A percentile compares a stretch with the other conserved stretches of the same genome.
Conservation (phyloP, 2,329 filamentous ascomycete genomes). For the Acrocalymma vagum region DNA sequence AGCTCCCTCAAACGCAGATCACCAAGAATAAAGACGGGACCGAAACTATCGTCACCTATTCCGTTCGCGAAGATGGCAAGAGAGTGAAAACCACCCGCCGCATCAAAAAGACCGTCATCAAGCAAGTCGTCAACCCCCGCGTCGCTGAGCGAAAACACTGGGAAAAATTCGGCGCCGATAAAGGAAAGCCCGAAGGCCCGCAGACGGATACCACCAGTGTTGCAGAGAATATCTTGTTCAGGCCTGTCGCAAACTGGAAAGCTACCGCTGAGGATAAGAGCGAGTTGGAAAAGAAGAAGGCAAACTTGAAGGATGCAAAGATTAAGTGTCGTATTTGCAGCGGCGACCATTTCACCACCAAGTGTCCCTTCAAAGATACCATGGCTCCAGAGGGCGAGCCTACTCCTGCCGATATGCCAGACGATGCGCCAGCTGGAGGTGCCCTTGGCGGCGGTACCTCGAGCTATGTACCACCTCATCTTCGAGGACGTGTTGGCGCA, state of each 20-base stretch:
- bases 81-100: slow-evolving; percentile 98
- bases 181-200: slow-evolving; percentile 83
- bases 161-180: slow-evolving; percentile 91
- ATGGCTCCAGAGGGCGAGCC: slow-evolving; percentile 81
- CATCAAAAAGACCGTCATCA: slow-evolving; percentile 90
- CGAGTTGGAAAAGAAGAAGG: slow-evolving; percentile 75
- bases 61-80: slow-evolving; percentile 90
- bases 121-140: slow-evolving; percentile 93
- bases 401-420: slow-evolving; percentile 56
- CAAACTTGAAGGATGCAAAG: slow-evolving; percentile 93
- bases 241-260: slow-evolving; percentile 93
- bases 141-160: slow-evolving; percentile 94
- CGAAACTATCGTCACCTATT: slow-evolving; percentile 91
- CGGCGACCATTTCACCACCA: slow-evolving; percentile 98
- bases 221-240: slow-evolving; percentile 98
- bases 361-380: slow-evolving; percentile 99
- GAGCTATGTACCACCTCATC: slow-evolving; percentile 92
- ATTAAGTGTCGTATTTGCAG: slow-evolving; percentile 99
- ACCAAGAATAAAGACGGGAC: slow-evolving; percentile 98
- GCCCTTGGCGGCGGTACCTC: slow-evolving; percentile 73
- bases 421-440: slow-evolving; percentile 60
- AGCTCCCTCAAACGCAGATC: slow-evolving; percentile 85
- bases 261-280: slow-evolving; percentile 80
- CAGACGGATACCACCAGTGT: slow-evolving; percentile 90
- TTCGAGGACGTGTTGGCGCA: slow-evolving; percentile 78